These are phyloP conservation scores for Penicillium silybi DNA, from an alignment of 495 filamentous ascomycete genomes.

Conservation along the genomic window DNA sequence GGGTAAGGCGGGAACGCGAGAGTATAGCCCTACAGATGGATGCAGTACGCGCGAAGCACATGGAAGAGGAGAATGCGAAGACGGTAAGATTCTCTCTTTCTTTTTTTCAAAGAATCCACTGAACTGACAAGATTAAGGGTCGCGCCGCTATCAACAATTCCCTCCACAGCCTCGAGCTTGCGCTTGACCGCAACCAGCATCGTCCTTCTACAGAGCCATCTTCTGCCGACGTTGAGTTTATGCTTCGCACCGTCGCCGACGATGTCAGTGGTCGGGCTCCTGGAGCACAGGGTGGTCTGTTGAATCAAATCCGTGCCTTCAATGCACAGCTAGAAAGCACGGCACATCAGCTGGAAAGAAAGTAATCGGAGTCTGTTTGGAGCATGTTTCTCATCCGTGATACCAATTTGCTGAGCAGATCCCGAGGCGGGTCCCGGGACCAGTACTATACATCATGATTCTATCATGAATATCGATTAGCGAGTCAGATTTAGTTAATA, in stretches of 20 bases:
- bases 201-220: constrained; percentile 14
- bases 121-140: constrained; percentile 24
- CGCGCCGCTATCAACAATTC: constrained; percentile 44
- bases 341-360: constrained; percentile 28
- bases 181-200: constrained; percentile 40
- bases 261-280: constrained; percentile 38
- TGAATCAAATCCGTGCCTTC: constrained; percentile 41
- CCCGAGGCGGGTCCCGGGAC: neutral
- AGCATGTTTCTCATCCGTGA: constrained; percentile 11
- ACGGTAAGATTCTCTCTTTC: constrained; percentile 22
- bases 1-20: constrained; percentile 60
- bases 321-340: constrained; percentile 43
- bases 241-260: constrained; percentile 39
- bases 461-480: neutral
- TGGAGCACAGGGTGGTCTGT: constrained; percentile 37
- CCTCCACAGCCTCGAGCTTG: constrained; percentile 42
- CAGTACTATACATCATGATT: neutral
- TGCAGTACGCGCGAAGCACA: constrained; percentile 57
- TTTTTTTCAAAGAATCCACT: neutral
- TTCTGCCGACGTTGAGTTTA: constrained; percentile 39
- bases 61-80: constrained; percentile 35
- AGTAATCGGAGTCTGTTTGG: constrained; percentile 3
- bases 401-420: constrained; percentile 1
- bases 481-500: neutral
- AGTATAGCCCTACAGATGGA: constrained; percentile 67